Conservation (phyloP, 768 basidiomycete species). For the Symmetrospora coprosmae region DNA sequence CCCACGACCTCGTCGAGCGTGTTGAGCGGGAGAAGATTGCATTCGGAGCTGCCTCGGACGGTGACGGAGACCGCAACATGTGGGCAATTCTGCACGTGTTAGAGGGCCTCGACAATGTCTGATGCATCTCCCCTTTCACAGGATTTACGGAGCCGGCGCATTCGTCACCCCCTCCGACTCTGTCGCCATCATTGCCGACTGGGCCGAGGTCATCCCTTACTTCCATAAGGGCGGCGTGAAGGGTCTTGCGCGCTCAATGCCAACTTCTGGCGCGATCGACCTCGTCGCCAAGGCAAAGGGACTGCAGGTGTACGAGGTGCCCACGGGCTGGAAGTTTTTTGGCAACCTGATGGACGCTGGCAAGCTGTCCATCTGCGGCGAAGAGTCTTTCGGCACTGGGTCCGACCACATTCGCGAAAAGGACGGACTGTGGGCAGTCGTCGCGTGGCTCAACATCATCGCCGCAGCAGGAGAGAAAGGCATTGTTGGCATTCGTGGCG, state of each 20-base stretch:
- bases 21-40: conserved; percentile 74
- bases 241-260: conserved; percentile 93
- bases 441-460: conserved; percentile 95
- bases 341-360: conserved; percentile 99
- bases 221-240: conserved; percentile 83
- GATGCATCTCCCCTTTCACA: conserved; percentile 76
- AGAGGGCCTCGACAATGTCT: background rate
- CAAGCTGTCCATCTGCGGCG: conserved; percentile 90
- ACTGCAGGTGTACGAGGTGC: conserved; percentile 85
- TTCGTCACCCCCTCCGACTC: conserved; percentile 97
- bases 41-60: conserved; percentile 93
- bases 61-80: conserved; percentile 98
- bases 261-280: conserved; percentile 91
- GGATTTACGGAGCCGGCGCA: conserved; percentile 97
- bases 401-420: conserved; percentile 99
- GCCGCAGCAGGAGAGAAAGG: conserved; percentile 62
- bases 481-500: conserved; percentile 58
- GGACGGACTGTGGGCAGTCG: conserved; percentile 93
- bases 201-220: conserved; percentile 77
- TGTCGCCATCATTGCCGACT: conserved; percentile 96
- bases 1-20: conserved; percentile 76
- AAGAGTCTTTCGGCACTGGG: conserved; percentile 98
- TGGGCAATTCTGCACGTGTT: background rate
- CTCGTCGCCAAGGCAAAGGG: conserved; percentile 87
- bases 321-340: conserved; percentile 99